Evolutionary conservation across 2,329 filamentous ascomycete species (phyloP).

Genomic region (Trichoderma sp.): DNA sequence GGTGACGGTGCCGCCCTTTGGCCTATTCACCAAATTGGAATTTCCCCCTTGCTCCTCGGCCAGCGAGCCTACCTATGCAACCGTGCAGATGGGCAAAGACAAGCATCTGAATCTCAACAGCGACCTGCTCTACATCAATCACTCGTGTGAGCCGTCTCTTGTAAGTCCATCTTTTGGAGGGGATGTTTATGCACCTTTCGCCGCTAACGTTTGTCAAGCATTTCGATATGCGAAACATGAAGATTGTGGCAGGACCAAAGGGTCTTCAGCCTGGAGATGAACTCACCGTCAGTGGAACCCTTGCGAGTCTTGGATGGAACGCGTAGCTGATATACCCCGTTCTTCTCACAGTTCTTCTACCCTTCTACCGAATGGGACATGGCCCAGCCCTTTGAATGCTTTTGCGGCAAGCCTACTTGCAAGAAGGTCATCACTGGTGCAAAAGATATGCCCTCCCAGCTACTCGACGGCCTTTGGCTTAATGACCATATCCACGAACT

Average conservation of each 20-base stretch:
- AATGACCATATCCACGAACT: conserved; percentile 59
- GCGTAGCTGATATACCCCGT: background rate
- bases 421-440: conserved; percentile 62
- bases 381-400: conserved; percentile 67
- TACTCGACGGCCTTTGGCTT: conserved; percentile 58
- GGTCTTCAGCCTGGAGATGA: conserved; percentile 56
- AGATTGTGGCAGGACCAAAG: conserved; percentile 55
- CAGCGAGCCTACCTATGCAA: conserved; percentile 57
- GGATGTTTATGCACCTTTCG: background rate
- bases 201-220: conserved; percentile 40
- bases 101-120: conserved; percentile 62
- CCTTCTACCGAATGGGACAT: conserved; percentile 72
- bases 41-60: conserved; percentile 61
- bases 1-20: conserved; percentile 56
- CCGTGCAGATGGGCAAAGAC: conserved; percentile 56
- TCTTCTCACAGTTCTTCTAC: conserved; percentile 60
- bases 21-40: conserved; percentile 61
- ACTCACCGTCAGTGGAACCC: conserved; percentile 45
- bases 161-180: conserved; percentile 42
- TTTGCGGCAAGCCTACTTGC: conserved; percentile 57
- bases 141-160: conserved; percentile 63
- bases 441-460: conserved; percentile 51
- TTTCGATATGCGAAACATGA: conserved; percentile 56
- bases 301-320: background rate
- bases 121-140: conserved; percentile 65